Conservation (phyloP, 768 basidiomycete genomes). For the Mycena chlorophos region DNA sequence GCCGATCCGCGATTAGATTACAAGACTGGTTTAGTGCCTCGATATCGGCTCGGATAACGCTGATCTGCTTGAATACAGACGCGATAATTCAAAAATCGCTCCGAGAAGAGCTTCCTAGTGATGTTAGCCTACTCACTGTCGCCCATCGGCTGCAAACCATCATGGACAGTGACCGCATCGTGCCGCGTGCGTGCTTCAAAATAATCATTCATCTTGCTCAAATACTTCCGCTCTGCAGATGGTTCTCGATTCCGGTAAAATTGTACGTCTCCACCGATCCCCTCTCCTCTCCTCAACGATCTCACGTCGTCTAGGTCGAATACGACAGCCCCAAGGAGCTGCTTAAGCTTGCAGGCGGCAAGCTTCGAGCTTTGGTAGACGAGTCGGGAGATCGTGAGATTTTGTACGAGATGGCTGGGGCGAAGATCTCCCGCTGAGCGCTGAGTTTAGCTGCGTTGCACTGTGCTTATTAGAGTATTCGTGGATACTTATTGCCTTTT, state of each 20-base stretch:
- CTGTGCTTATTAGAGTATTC: too few species aligned
- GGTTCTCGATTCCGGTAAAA: slow-evolving; percentile 42
- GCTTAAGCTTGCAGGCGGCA: not conserved
- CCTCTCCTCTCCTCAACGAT: not conserved
- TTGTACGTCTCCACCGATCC: slow-evolving; percentile 27
- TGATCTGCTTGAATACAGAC: slow-evolving; percentile 30
- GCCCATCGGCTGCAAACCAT: slow-evolving; percentile 35
- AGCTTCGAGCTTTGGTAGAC: not conserved
- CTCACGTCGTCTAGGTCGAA: slow-evolving; percentile 37
- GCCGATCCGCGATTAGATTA: slow-evolving; percentile 15
- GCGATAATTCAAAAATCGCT: slow-evolving; percentile 44
- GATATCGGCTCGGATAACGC: not conserved
- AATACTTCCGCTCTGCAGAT: slow-evolving; percentile 27
- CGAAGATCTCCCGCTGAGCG: not conserved
- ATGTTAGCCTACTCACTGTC: slow-evolving; percentile 29
- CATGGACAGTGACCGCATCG: slow-evolving; percentile 34
- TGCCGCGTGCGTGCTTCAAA: slow-evolving; percentile 23
- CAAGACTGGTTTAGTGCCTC: slow-evolving; percentile 26
- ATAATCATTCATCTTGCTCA: slow-evolving; percentile 25
- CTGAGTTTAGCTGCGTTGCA: too few species aligned
- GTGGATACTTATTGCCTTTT: too few species aligned
- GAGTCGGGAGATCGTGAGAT: not conserved
- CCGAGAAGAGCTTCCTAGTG: slow-evolving; percentile 34
- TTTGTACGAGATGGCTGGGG: not conserved
- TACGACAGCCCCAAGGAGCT: slow-evolving; percentile 22